Percentiles rank a stretch among this genome's conserved stretches.
Evolutionary conservation across 139 green algal genomes (phyloP).

Genomic region (Nannochloris sp.): DNA sequence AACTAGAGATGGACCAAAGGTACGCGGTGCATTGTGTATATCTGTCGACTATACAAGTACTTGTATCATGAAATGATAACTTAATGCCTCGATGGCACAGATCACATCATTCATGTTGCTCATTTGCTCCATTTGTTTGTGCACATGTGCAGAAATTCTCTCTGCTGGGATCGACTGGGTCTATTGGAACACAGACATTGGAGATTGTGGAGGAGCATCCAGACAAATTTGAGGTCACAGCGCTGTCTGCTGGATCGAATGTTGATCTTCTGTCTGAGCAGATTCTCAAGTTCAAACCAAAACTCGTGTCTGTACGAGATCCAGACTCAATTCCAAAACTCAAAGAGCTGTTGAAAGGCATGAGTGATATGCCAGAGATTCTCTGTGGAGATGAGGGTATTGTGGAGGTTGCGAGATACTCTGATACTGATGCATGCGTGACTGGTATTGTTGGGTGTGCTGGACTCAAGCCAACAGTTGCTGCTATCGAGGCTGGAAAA

Average conservation of each 20-base stretch:
- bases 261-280: constrained; percentile 84
- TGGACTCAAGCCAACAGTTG: constrained; percentile 89
- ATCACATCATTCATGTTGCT: neutral
- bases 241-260: constrained; percentile 87
- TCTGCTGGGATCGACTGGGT: constrained; percentile 87
- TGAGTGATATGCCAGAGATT: constrained; percentile 76
- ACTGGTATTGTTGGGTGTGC: constrained; percentile 96
- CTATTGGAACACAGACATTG: constrained; percentile 97
- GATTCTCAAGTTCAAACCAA: constrained; percentile 71
- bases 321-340: constrained; percentile 36
- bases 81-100: neutral
- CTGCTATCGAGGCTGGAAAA: constrained; percentile 92
- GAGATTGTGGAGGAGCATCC: constrained; percentile 94
- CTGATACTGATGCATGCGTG: constrained; percentile 34
- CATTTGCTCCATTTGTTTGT: neutral
- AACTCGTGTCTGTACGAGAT: constrained; percentile 79
- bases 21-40: neutral
- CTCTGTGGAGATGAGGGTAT: constrained; percentile 76
- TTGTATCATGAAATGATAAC: neutral
- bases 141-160: constrained; percentile 78
- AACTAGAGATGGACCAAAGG: constrained; percentile 31
- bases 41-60: neutral
- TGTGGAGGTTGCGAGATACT: constrained; percentile 61
- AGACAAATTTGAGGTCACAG: constrained; percentile 89
- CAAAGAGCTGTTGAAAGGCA: constrained; percentile 37